Evolutionary conservation across 2,329 filamentous ascomycete species (phyloP).

Genomic region (Fusarium longipes): DNA sequence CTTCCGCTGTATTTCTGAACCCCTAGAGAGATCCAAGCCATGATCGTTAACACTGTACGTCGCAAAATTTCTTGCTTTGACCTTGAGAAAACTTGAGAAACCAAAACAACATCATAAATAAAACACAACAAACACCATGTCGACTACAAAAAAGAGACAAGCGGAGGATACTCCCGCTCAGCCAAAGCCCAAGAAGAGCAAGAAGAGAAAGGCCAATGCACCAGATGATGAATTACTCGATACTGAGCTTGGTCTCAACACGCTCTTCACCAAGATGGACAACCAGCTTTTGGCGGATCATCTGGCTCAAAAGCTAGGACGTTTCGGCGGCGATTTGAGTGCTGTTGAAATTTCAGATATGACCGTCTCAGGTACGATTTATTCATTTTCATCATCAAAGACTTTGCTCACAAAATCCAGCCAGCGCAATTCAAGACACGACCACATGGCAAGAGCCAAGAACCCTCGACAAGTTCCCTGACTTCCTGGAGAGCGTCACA

Average conservation of each 20-base stretch:
- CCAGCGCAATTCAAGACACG: constrained; percentile 81
- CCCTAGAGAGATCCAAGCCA: too few species aligned
- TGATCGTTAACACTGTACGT: constrained; percentile 38
- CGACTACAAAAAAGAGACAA: constrained; percentile 66
- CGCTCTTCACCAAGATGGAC: constrained; percentile 84
- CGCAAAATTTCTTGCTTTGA: constrained; percentile 42
- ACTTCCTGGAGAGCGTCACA: constrained; percentile 78
- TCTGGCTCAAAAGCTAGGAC: constrained; percentile 79
- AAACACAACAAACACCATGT: constrained; percentile 47
- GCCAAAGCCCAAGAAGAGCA: constrained; percentile 57
- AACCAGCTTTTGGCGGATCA: constrained; percentile 85
- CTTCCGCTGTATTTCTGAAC: too few species aligned
- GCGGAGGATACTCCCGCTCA: constrained; percentile 59
- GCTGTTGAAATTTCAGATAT: constrained; percentile 86
- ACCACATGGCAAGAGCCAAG: constrained; percentile 76
- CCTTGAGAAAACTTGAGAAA: constrained; percentile 21
- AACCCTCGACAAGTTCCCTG: constrained; percentile 77
- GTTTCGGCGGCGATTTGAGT: constrained; percentile 84
- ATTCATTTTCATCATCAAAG: neutral
- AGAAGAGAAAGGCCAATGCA: constrained; percentile 67
- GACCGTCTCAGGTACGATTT: constrained; percentile 75
- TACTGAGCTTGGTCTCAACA: constrained; percentile 80
- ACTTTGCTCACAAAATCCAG: constrained; percentile 55
- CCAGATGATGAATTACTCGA: constrained; percentile 69
- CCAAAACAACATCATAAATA: constrained; percentile 12